These are phyloP conservation scores for Calonectria hawksworthii DNA, from an alignment of 2,329 filamentous ascomycete species.

Conservation along the genomic window DNA sequence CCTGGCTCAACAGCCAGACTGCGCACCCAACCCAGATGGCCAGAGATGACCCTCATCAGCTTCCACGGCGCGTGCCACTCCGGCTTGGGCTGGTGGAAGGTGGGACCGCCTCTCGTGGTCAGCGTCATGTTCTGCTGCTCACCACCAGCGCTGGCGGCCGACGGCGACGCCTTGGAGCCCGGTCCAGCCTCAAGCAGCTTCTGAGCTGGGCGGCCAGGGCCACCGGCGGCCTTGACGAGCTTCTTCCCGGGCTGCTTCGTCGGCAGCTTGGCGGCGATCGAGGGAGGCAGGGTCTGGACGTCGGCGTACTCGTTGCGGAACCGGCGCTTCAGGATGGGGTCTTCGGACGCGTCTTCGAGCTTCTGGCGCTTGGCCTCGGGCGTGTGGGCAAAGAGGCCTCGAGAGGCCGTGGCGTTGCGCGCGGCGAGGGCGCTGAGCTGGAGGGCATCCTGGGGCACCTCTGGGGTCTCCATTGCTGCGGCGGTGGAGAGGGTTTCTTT, in stretches of 20 bases:
- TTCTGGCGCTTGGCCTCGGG: conserved; percentile 55
- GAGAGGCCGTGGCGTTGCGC: conserved; percentile 52
- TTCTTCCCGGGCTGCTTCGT: conserved; percentile 54
- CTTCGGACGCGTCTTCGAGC: conserved; percentile 52
- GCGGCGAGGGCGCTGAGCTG: conserved; percentile 52
- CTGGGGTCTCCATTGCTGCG: conserved; percentile 51
- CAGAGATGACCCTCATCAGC: conserved; percentile 96
- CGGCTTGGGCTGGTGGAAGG: conserved; percentile 72
- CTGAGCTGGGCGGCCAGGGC: conserved; percentile 51
- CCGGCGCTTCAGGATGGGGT: conserved; percentile 58
- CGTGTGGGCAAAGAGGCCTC: conserved; percentile 49
- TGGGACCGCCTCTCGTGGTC: conserved; percentile 46
- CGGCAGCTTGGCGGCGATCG: conserved; percentile 84
- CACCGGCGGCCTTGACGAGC: conserved; percentile 61
- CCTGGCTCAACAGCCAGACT: conserved; percentile 92
- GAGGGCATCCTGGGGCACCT: conserved; percentile 50
- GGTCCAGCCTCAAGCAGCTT: conserved; percentile 56
- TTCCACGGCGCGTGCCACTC: conserved; percentile 99
- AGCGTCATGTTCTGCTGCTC: conserved; percentile 50
- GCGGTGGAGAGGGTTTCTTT: conserved; percentile 12
- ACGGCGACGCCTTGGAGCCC: conserved; percentile 53
- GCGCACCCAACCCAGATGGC: conserved; percentile 95
- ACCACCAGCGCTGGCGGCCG: conserved; percentile 49
- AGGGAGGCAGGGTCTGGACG: conserved; percentile 82
- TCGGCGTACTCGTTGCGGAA: conserved; percentile 82